Evolutionary conservation across 176 grass and related monocot genomes (phyloP), one percentile per base, ranked within the genome.

Genomic region (Eremochloa ophiuroides): DNA sequence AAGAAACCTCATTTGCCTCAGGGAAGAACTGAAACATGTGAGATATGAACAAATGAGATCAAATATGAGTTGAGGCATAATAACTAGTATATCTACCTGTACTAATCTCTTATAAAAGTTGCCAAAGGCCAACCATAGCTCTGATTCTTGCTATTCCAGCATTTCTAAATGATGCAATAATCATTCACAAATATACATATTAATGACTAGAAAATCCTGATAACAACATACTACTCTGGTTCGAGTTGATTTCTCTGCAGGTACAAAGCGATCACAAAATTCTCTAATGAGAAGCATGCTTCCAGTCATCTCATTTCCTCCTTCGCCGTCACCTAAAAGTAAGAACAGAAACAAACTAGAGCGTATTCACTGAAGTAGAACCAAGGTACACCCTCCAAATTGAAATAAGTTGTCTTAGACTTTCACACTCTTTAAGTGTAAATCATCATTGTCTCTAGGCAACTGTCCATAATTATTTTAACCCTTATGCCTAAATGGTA

Each of bases 281-380:
- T 85, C 95, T 85, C 90, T 91, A 15, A 95, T 98, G 16, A 98
- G 88, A 89, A 95, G 82, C 95, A 98, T 88, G 71, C 92, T 91
- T 87, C 88, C 95, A 65, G 95, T 98, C 95, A 98, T 98, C 74
- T 98, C 95, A 89, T 69, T 98, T 77, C 95, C 95, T 75, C 95
- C 95, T 81, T 98, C 95, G 1, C 95, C 92, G 61, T 98, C 95
- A 48, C 95, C 95, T 98, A 56, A 75, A 66, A 64, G 26, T 26
- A 88, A 71, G 3, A 65, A 85, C 35, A 81, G 38, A 79, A 77
- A 48, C 5, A 69, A 71, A 42, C n/a, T 44, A 34, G 7, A 35
- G 31, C 12, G 12, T 66, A 55, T 75, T 40, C 55, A 78, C 31
- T 65, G 35, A 79, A 65, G 41, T 62, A 82, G 43, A 84, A 82